A percentile compares a stretch with the other conserved stretches of the same genome.
phyloP scores from a whole-genome alignment of 169 alveolate genomes.

The Cryptosporidium baileyi region DNA sequence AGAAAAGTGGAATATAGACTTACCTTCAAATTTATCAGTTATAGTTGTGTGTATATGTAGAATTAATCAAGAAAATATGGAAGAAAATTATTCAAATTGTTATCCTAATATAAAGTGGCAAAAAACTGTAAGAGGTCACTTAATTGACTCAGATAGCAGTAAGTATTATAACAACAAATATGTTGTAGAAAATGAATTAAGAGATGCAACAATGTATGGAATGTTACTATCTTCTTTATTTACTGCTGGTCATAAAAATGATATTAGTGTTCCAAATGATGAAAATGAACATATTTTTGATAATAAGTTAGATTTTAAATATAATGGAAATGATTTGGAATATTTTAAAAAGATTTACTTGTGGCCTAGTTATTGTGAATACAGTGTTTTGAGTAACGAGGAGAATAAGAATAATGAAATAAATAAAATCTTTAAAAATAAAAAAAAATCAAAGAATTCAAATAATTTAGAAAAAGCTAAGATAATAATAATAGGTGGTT shows the following conservation, averaged over 20 bases:
- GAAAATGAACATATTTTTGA: constrained; percentile 48
- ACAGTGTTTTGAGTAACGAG: not conserved
- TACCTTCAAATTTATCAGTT: constrained; percentile 45
- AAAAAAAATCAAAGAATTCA: too few relatives aligned
- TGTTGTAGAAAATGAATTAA: constrained; percentile 13
- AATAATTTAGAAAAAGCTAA: not conserved
- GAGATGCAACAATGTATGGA: constrained; percentile 55
- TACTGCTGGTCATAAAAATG: constrained; percentile 36
- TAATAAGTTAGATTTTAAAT: constrained; percentile 14
- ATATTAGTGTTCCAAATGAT: constrained; percentile 60
- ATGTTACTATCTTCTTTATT: constrained; percentile 44
- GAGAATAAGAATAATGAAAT: too few relatives aligned
- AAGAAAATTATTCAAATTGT: not conserved
- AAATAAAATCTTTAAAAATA: too few relatives aligned
- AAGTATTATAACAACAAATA: not conserved
- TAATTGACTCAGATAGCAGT: not conserved
- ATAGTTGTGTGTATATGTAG: constrained; percentile 33
- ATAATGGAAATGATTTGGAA: constrained; percentile 16
- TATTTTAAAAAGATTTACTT: constrained; percentile 3
- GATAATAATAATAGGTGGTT: not conserved
- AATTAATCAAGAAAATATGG: not conserved
- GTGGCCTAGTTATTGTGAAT: constrained; percentile 67
- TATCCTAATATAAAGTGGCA: constrained; percentile 52
- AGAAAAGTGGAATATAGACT: constrained; percentile 11
- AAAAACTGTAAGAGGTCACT: constrained; percentile 32